Evolutionary conservation across 768 basidiomycete species (phyloP).

Genomic region (Rhodosporidiobolus odoratus): DNA sequence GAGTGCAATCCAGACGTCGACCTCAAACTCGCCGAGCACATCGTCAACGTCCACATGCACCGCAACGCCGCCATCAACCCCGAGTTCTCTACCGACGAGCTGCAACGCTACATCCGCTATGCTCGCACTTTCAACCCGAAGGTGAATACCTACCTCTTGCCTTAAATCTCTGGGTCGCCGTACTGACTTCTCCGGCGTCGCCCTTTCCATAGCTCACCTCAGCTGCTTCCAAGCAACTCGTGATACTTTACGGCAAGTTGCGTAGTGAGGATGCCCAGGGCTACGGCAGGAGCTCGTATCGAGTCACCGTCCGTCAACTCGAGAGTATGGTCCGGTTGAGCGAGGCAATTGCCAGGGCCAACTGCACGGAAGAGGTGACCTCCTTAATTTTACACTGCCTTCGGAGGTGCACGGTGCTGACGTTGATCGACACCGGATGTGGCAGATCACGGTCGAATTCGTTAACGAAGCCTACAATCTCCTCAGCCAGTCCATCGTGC

Average conservation of each 20-base stretch:
- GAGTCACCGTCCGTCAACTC: slow-evolving; percentile 94
- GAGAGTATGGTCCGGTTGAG: slow-evolving; percentile 97
- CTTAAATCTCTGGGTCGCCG: slow-evolving; percentile 21
- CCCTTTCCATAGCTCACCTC: slow-evolving; percentile 68
- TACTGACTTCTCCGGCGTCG: slow-evolving; percentile 10
- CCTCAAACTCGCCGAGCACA: slow-evolving; percentile 88
- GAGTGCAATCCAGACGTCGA: slow-evolving; percentile 92
- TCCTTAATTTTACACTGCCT: neutral
- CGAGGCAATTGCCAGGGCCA: slow-evolving; percentile 94
- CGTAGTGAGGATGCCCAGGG: slow-evolving; percentile 89
- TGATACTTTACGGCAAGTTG: slow-evolving; percentile 88
- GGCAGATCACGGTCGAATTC: slow-evolving; percentile 81
- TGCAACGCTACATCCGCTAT: slow-evolving; percentile 95
- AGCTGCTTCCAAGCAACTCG: slow-evolving; percentile 84
- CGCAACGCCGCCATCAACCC: slow-evolving; percentile 90
- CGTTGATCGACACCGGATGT: neutral
- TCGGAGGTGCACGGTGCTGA: neutral
- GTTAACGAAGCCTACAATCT: slow-evolving; percentile 94
- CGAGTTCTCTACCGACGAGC: slow-evolving; percentile 91
- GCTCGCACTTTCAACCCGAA: slow-evolving; percentile 97
- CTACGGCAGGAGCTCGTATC: slow-evolving; percentile 81
- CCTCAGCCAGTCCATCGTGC: slow-evolving; percentile 89
- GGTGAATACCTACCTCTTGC: slow-evolving; percentile 50
- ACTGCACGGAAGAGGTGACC: slow-evolving; percentile 83
- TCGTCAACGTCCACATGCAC: slow-evolving; percentile 94